These are phyloP conservation scores for Kwoniella sp. DNA, from an alignment of 768 basidiomycete species.

Conservation along the genomic window DNA sequence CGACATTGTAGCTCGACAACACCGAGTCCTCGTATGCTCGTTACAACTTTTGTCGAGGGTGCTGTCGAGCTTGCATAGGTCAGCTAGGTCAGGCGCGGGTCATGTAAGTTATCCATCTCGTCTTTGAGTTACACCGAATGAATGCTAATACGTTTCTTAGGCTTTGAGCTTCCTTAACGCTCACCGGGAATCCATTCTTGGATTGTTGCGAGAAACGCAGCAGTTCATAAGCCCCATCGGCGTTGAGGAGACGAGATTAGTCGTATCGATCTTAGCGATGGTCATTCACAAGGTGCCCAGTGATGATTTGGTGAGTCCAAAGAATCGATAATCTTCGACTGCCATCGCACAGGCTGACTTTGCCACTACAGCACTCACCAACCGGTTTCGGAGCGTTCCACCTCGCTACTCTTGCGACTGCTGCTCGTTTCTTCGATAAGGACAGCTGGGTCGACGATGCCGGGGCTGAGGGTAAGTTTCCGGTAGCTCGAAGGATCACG, in stretches of 20 bases:
- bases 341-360: slow-evolving; percentile 63
- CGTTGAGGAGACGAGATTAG: slow-evolving; percentile 76
- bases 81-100: slow-evolving; percentile 32
- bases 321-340: background rate
- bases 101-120: slow-evolving; percentile 29
- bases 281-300: slow-evolving; percentile 73
- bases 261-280: slow-evolving; percentile 70
- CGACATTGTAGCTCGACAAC: slow-evolving; percentile 71
- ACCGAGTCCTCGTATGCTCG: slow-evolving; percentile 84
- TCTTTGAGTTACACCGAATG: background rate
- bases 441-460: slow-evolving; percentile 65
- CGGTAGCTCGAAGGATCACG: background rate
- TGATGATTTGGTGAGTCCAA: slow-evolving; percentile 74
- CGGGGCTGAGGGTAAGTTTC: slow-evolving; percentile 61
- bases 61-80: slow-evolving; percentile 69
- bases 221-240: slow-evolving; percentile 66
- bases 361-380: slow-evolving; percentile 50
- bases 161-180: slow-evolving; percentile 76
- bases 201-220: slow-evolving; percentile 74
- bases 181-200: slow-evolving; percentile 80
- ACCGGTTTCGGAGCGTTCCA: slow-evolving; percentile 85
- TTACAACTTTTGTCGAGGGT: slow-evolving; percentile 78
- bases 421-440: slow-evolving; percentile 69
- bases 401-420: slow-evolving; percentile 71
- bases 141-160: slow-evolving; percentile 56